A percentile compares a stretch with the other conserved stretches of the same genome.
Conservation (phyloP, 2,329 filamentous ascomycete species). For the Penicillium psychrosexuale region DNA sequence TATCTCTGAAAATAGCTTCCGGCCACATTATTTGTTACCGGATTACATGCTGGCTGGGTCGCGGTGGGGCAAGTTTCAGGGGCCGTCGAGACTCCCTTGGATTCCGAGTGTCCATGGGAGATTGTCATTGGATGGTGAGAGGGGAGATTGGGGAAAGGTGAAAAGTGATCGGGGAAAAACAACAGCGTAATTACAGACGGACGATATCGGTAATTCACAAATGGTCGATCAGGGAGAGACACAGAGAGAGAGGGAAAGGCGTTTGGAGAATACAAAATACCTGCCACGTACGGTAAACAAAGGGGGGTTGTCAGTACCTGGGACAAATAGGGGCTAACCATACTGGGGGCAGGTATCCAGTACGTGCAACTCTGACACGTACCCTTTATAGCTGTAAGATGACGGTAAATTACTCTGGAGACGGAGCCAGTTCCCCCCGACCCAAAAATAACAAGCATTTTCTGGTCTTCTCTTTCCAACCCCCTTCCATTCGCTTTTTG, state of each 20-base stretch:
- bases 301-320: slow-evolving; percentile 4
- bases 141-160: background rate
- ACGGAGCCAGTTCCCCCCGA: slow-evolving; percentile 10
- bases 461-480: slow-evolving; percentile 16
- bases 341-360: slow-evolving; percentile 12
- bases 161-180: background rate
- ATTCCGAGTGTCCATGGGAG: slow-evolving; percentile 8
- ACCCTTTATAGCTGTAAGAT: slow-evolving; percentile 11
- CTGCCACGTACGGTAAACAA: slow-evolving; percentile 9
- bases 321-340: background rate
- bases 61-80: slow-evolving; percentile 32
- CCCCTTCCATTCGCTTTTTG: slow-evolving; percentile 25
- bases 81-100: slow-evolving; percentile 28
- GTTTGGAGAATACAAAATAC: background rate
- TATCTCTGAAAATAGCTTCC: slow-evolving; percentile 13
- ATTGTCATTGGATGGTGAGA: slow-evolving; percentile 9
- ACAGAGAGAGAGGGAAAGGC: background rate
- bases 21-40: slow-evolving; percentile 21
- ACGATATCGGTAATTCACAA: slow-evolving; percentile 13
- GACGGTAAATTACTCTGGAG: slow-evolving; percentile 23
- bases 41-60: slow-evolving; percentile 12
- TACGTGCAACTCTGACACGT: slow-evolving; percentile 14
- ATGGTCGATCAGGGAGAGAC: background rate
- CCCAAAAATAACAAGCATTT: slow-evolving; percentile 25
- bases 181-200: slow-evolving; percentile 10